Conservation (phyloP, 2,329 filamentous ascomycete species). For the Tolypocladium pustulatum region DNA sequence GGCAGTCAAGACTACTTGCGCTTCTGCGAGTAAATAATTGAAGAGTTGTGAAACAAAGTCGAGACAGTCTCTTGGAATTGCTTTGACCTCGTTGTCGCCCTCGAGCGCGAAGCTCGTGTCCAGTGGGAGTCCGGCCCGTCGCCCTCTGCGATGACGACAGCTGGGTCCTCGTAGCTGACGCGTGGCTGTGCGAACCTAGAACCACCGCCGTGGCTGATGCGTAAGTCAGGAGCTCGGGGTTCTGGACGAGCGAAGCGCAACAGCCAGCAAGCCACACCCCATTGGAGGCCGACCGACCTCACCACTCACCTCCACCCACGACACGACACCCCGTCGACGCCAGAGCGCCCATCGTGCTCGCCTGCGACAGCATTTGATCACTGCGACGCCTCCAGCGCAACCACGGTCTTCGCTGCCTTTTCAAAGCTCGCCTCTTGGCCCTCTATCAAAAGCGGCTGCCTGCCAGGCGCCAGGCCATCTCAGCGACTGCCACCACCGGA, state of each 20-base stretch:
- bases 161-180: neutral
- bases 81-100: neutral
- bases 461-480: slow-evolving; percentile 4
- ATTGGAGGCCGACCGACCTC: neutral
- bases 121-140: neutral
- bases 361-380: neutral
- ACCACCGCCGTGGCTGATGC: neutral
- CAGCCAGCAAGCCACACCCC: neutral
- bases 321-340: neutral
- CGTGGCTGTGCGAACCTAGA: neutral
- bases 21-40: neutral
- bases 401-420: neutral
- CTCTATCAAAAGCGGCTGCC: slow-evolving; percentile 3
- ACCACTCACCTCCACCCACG: neutral
- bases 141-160: neutral
- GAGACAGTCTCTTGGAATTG: neutral
- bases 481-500: neutral
- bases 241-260: neutral
- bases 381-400: neutral
- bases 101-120: neutral
- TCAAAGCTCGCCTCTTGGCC: neutral
- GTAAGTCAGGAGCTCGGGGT: neutral
- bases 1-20: neutral
- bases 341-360: neutral
- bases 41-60: neutral